phyloP scores from a whole-genome alignment of 2,329 filamentous ascomycete species.

The Arthroderma sp. region DNA sequence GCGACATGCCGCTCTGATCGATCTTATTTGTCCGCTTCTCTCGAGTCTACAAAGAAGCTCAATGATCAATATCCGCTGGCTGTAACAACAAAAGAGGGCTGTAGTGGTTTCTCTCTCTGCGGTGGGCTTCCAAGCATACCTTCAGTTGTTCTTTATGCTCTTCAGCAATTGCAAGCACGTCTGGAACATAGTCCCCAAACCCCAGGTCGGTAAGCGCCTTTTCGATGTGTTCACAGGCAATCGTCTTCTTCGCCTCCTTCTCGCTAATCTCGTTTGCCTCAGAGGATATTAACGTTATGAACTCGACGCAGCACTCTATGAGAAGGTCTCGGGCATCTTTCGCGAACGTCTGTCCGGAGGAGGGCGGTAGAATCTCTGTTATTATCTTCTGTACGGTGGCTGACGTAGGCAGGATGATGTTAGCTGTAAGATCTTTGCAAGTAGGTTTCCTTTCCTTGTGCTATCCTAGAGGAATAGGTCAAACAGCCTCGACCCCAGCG shows the following conservation, averaged over 20 bases:
- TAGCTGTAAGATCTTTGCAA: not conserved
- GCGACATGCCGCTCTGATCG: constrained; percentile 80
- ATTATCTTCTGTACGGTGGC: constrained; percentile 74
- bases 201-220: constrained; percentile 86
- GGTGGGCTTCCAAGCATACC: constrained; percentile 40
- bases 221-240: constrained; percentile 94
- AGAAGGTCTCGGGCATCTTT: constrained; percentile 91
- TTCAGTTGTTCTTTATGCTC: constrained; percentile 91
- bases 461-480: no score
- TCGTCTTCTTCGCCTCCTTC: constrained; percentile 98
- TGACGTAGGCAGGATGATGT: constrained; percentile 20
- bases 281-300: constrained; percentile 95
- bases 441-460: not conserved
- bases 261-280: constrained; percentile 98
- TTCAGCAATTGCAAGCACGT: constrained; percentile 72
- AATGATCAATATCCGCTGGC: not conserved
- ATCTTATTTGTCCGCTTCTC: constrained; percentile 98
- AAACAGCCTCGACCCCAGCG: no score
- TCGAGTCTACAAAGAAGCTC: constrained; percentile 52
- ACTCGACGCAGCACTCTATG: constrained; percentile 98
- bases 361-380: constrained; percentile 73
- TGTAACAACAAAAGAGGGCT: not conserved
- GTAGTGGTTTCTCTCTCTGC: no score
- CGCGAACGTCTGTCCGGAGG: constrained; percentile 70
- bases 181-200: constrained; percentile 81